phyloP scores from a whole-genome alignment of 257 asterid species.

The Orobanche coerulescens region DNA sequence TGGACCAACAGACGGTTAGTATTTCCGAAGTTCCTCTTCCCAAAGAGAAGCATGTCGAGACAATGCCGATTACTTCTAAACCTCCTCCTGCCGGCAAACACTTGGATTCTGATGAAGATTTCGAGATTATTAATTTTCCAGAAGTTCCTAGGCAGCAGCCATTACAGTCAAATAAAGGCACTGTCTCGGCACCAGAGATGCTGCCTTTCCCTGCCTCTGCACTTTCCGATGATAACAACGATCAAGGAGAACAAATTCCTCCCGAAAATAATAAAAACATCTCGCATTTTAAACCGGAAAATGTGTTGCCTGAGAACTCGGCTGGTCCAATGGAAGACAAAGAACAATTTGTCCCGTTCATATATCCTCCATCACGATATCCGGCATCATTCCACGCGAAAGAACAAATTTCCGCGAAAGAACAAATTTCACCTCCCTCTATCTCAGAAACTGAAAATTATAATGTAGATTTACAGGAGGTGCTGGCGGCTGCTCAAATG shows the following conservation, averaged over 20 bases:
- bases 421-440: conserved; percentile 25
- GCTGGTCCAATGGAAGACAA: conserved; percentile 20
- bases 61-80: conserved; percentile 29
- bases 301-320: too few relatives aligned
- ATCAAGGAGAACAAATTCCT: conserved; percentile 31
- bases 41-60: conserved; percentile 34
- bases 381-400: conserved; percentile 20
- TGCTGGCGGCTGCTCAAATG: conserved; percentile 71
- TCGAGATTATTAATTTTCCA: conserved; percentile 55
- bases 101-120: conserved; percentile 55
- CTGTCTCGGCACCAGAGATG: conserved; percentile 56
- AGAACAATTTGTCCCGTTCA: conserved; percentile 57
- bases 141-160: conserved; percentile 64
- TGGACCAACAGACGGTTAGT: conserved; percentile 58
- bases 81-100: conserved; percentile 23
- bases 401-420: conserved; percentile 24
- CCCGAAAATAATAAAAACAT: neutral
- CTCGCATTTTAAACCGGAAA: neutral
- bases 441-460: conserved; percentile 27
- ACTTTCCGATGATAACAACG: conserved; percentile 46
- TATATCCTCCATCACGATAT: conserved; percentile 44
- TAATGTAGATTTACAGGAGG: conserved; percentile 57
- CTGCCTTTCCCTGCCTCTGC: conserved; percentile 77
- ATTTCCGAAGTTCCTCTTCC: conserved; percentile 46
- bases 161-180: conserved; percentile 34